Base-by-base conservation (phyloP, 1,139 yeast species). In the Suhomyces bribrorum region DNA sequence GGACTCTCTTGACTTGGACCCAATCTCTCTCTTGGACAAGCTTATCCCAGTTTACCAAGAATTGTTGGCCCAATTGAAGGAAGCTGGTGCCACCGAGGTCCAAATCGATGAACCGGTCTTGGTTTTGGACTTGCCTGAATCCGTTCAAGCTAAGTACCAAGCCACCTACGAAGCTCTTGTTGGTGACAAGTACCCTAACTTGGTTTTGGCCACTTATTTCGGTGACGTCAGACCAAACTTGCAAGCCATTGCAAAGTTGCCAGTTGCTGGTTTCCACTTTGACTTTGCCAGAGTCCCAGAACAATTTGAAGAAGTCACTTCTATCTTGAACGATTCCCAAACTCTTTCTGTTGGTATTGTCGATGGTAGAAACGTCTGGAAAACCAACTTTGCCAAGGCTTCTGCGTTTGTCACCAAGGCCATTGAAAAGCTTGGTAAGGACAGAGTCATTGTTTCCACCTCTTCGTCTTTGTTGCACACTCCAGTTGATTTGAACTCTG, bases 361-460 rank as follows among this genome's bases (percentile, higher is more conserved):
- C 59, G 95, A 88, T 60, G 98, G 98, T 75, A 89, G 98, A 83
- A 92, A 92, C 83, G 87, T 92, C 73, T 92, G 98, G 98, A 92
- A 92, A 81, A 85, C 95, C 67, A 86, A 92, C 77, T 86, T 84
- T 60, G 69, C 92, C 61, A 81, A 82, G 73, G 95, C 98, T 52
- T 73, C 89, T 61, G 85, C 73, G 52, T 66, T 84, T 50, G 95
- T 89, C 57, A 75, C 83, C 66, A 78, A 81, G 69, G 97, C 96
- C 56, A 77, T 86, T 61, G 82, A 72, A 55, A 83, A 85, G 73
- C 75, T 90, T 56, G 97, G 97, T 67, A 76, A 79, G 53, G 95
- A 87, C 62, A 84, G 92, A 70, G 90, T 88, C 53, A 69, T 86
- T 57, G 95, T 88, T 53, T 84, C 97, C 53, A 88, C 98, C 53